Base-by-base conservation (phyloP, 257 asterid genomes). In the Apocynum venetum region DNA sequence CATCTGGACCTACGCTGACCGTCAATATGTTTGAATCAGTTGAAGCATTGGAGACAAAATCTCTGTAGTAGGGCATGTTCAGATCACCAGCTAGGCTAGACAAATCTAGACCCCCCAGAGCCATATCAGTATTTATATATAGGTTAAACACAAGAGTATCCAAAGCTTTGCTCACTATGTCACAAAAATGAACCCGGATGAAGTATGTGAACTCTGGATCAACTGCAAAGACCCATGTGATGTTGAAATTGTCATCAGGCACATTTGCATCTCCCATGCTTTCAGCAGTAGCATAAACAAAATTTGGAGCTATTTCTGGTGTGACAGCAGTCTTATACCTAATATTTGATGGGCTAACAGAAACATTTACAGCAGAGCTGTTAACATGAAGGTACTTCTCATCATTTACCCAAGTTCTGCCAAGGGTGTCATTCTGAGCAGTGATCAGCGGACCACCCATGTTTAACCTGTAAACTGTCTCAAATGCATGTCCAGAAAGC, bases 351-450 rank as follows among this genome's bases (percentile, higher is more conserved):
- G 89, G 83, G 70, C 43, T 84, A 77, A 86, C 86, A 3, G 88
- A 82, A 56, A 61, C 83, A 71, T 65, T 84, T 56, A 55, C 73
- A 1, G 84, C 89, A 44, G 89, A 86, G 72, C 88, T 86, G 73
- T 86, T 86, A 47, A 84, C 82, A 78, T 82, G 88, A 31, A 86
- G 80, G 65, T 86, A 86, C 70, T 80, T 84, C 80, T 35, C 25
- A 76, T 86, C 89, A 73, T 82, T 86, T 79, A 84, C 85, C 89
- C 89, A 86, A 35, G 83, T 86, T 63, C 89, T 86, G 72, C 88
- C 86, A 43, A 84, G 69, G 19, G 89, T 77, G 56, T 86, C 89
- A 9, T 86, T 86, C 77, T 77, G 88, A 64, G 88, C 82, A 80
- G 86, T 84, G 66, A 86, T 72, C 38, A 80, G 61, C 15, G 88